Evolutionary conservation across 108 stramenopile genomes (phyloP).

Genomic region (Aurantiochytrium sp.): DNA sequence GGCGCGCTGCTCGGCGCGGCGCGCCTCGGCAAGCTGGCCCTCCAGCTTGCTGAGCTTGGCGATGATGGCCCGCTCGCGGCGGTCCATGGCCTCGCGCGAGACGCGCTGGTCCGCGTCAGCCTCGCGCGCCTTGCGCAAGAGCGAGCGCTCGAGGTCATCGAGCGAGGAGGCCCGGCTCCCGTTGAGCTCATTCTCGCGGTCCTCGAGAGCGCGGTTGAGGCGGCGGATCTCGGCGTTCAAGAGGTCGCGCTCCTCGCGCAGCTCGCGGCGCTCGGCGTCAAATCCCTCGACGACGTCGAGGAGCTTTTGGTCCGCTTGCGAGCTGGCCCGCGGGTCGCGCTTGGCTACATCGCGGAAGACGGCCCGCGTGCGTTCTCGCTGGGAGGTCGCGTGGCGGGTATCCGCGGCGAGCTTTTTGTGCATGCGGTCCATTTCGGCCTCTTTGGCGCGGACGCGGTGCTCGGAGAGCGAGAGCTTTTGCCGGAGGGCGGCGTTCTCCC

Average conservation of each 20-base stretch:
- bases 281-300: slow-evolving; percentile 29
- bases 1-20: not conserved
- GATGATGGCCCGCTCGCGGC: not conserved
- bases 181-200: slow-evolving; percentile 19
- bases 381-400: not conserved
- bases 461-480: not conserved
- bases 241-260: slow-evolving; percentile 16
- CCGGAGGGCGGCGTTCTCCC: not conserved
- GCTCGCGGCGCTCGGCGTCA: slow-evolving; percentile 20
- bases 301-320: slow-evolving; percentile 23
- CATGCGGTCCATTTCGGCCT: slow-evolving; percentile 28
- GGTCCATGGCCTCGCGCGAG: not conserved
- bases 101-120: slow-evolving; percentile 6
- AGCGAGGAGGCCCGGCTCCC: not conserved
- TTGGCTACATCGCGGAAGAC: not conserved
- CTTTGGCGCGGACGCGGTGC: slow-evolving; percentile 36
- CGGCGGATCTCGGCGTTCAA: slow-evolving; percentile 11
- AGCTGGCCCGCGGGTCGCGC: slow-evolving; percentile 5
- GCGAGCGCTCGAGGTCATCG: not conserved
- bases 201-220: slow-evolving; percentile 13
- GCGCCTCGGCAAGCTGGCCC: not conserved
- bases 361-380: not conserved
- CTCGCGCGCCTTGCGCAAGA: not conserved
- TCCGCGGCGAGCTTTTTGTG: slow-evolving; percentile 26
- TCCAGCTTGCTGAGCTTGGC: slow-evolving; percentile 32